Evolutionary conservation across 2,329 filamentous ascomycete genomes (phyloP).

Genomic region (Simplicillium sp.): DNA sequence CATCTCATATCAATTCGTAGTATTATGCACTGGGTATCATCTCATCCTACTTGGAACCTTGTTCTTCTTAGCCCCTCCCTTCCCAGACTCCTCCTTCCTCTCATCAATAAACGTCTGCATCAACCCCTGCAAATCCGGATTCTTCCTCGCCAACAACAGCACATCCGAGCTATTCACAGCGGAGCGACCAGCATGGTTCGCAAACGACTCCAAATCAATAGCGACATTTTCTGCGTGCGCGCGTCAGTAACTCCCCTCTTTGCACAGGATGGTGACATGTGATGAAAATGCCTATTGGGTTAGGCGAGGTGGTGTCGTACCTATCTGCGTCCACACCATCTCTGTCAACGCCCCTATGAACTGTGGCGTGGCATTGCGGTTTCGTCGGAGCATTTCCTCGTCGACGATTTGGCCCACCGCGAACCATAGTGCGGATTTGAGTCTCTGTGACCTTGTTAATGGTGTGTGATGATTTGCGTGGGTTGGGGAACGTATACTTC

Average conservation of each 20-base stretch:
- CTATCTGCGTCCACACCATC: conserved; percentile 79
- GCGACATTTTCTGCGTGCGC: conserved; percentile 44
- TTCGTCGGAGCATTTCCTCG: conserved; percentile 51
- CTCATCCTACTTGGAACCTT: conserved; percentile 10
- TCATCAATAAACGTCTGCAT: conserved; percentile 60
- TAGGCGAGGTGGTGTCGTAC: conserved; percentile 39
- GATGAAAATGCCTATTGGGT: too few species aligned
- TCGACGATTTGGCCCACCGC: conserved; percentile 82
- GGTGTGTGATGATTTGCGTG: neutral
- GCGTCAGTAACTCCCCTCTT: neutral
- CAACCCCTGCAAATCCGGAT: conserved; percentile 72
- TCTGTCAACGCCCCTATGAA: conserved; percentile 84
- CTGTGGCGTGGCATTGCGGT: conserved; percentile 82
- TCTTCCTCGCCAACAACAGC: conserved; percentile 74
- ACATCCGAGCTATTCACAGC: conserved; percentile 83
- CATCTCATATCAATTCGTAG: too few species aligned
- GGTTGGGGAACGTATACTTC: neutral
- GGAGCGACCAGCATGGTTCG: conserved; percentile 68
- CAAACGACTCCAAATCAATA: conserved; percentile 45
- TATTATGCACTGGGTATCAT: conserved; percentile 4
- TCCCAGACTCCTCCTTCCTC: conserved; percentile 33
- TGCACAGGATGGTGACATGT: too few species aligned
- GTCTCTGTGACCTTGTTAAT: conserved; percentile 40
- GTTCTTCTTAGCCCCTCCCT: neutral
- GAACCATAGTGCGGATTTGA: conserved; percentile 81